A percentile compares a stretch with the other conserved stretches of the same genome.
Evolutionary conservation across 345 rosid genomes (phyloP).

Genomic region (Lepidium didymum): DNA sequence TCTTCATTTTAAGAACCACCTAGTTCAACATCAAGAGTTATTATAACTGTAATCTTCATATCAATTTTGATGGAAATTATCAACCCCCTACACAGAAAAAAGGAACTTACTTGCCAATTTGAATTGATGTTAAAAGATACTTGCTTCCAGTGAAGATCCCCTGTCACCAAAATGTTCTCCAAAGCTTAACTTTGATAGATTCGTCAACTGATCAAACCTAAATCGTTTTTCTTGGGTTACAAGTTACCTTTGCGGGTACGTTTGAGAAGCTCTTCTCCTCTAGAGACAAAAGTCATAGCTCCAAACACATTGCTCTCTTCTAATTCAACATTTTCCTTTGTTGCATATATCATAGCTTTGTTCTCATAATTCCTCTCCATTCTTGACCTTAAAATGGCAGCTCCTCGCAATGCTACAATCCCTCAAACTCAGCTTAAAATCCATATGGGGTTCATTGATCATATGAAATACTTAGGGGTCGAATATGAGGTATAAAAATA

Average conservation of each 20-base stretch:
- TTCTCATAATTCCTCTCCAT: conserved; percentile 52
- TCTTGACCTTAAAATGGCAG: conserved; percentile 65
- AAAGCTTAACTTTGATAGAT: neutral
- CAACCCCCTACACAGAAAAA: neutral
- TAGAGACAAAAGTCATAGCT: conserved; percentile 56
- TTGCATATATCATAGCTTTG: conserved; percentile 30
- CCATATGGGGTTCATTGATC: neutral
- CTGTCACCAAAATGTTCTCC: conserved; percentile 33
- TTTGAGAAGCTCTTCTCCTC: conserved; percentile 89
- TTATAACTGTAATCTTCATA: neutral
- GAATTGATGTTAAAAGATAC: conserved; percentile 75
- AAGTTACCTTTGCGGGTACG: conserved; percentile 87
- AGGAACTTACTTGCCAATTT: conserved; percentile 58
- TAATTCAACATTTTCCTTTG: conserved; percentile 46
- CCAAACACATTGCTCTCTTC: conserved; percentile 40
- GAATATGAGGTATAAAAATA: neutral
- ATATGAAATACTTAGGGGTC: neutral
- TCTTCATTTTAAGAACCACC: conserved; percentile 84
- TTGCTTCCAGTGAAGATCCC: conserved; percentile 89
- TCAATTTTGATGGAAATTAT: neutral
- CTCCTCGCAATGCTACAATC: conserved; percentile 72
- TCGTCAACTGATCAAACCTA: neutral
- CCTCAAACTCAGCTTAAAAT: neutral
- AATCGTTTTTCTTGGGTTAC: neutral
- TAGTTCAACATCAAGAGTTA: conserved; percentile 17